Percentiles rank a stretch among this genome's conserved stretches.
Evolutionary conservation across 2,329 filamentous ascomycete genomes (phyloP).

Genomic region (Epichloe scottii): DNA sequence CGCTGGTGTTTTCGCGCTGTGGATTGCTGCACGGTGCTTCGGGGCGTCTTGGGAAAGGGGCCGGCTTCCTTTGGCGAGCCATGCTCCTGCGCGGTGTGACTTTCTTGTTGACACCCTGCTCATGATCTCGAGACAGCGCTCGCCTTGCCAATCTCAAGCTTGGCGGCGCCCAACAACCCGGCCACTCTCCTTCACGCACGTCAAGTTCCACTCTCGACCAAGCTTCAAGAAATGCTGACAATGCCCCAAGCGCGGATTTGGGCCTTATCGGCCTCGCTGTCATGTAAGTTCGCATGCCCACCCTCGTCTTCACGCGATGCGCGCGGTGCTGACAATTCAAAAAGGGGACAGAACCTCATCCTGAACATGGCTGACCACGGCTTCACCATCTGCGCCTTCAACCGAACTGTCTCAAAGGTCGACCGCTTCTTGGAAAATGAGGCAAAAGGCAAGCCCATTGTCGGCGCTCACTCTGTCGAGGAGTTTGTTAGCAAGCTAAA

Average conservation of each 20-base stretch:
- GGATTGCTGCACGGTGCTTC: neutral
- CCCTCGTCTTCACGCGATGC: neutral
- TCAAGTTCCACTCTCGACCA: constrained; percentile 13
- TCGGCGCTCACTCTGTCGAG: constrained; percentile 85
- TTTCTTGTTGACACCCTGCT: constrained; percentile 18
- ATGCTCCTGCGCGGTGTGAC: neutral
- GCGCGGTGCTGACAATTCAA: constrained; percentile 1
- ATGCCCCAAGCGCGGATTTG: constrained; percentile 63
- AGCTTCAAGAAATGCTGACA: constrained; percentile 40
- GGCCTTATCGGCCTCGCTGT: constrained; percentile 88
- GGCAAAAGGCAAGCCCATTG: constrained; percentile 88
- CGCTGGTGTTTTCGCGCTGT: constrained; percentile 7
- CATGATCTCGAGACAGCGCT: constrained; percentile 41
- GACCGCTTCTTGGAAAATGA: constrained; percentile 86
- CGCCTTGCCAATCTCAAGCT: constrained; percentile 64
- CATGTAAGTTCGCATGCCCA: constrained; percentile 46
- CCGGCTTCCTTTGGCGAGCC: neutral
- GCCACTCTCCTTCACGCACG: constrained; percentile 22
- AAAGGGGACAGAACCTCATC: constrained; percentile 71
- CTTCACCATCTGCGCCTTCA: constrained; percentile 96
- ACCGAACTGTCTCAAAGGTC: constrained; percentile 97
- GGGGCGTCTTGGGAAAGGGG: neutral
- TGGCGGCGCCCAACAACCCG: constrained; percentile 43
- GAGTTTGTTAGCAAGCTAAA: constrained; percentile 97
- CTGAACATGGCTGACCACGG: constrained; percentile 82